A percentile compares a stretch with the other conserved stretches of the same genome.
These are phyloP conservation scores for Candida sp. DNA, from an alignment of 1,139 yeast genomes.

Conservation along the genomic window DNA sequence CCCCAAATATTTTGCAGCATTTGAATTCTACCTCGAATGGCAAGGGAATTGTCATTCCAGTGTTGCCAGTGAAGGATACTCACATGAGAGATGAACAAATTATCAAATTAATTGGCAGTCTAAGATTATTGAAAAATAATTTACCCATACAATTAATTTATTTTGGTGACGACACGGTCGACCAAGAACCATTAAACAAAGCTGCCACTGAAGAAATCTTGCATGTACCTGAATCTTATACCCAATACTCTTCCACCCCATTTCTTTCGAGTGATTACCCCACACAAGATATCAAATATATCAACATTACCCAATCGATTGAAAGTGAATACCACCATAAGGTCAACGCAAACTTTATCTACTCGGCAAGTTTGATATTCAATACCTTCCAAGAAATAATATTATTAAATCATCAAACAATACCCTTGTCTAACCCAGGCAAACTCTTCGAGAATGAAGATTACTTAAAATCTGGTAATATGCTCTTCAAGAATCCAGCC, in stretches of 20 bases:
- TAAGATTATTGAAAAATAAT: slow-evolving; percentile 23
- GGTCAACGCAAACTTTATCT: slow-evolving; percentile 16
- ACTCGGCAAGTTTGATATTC: slow-evolving; percentile 22
- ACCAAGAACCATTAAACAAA: slow-evolving; percentile 13
- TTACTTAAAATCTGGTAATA: slow-evolving; percentile 20
- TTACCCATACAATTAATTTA: slow-evolving; percentile 29
- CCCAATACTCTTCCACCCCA: slow-evolving; percentile 5
- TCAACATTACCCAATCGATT: slow-evolving; percentile 16
- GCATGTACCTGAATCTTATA: slow-evolving; percentile 10
- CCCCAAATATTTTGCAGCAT: slow-evolving; percentile 11
- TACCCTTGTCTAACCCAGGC: slow-evolving; percentile 22
- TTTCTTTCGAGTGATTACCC: slow-evolving; percentile 15
- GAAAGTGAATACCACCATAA: slow-evolving; percentile 12
- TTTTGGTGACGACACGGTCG: slow-evolving; percentile 11
- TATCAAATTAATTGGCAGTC: slow-evolving; percentile 19
- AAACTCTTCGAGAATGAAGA: slow-evolving; percentile 14
- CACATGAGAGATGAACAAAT: slow-evolving; percentile 18
- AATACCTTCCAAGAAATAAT: slow-evolving; percentile 31
- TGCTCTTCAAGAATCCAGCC: slow-evolving; percentile 27
- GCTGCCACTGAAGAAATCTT: slow-evolving; percentile 18
- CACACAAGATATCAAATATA: slow-evolving; percentile 26
- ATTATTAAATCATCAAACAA: slow-evolving; percentile 19
- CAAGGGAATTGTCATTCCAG: slow-evolving; percentile 33
- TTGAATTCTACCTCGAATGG: slow-evolving; percentile 18
- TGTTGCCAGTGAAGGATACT: slow-evolving; percentile 13